A percentile compares a stretch with the other conserved stretches of the same genome.
Evolutionary conservation across 2,329 filamentous ascomycete species (phyloP).

Genomic region (Xylaria sp.): DNA sequence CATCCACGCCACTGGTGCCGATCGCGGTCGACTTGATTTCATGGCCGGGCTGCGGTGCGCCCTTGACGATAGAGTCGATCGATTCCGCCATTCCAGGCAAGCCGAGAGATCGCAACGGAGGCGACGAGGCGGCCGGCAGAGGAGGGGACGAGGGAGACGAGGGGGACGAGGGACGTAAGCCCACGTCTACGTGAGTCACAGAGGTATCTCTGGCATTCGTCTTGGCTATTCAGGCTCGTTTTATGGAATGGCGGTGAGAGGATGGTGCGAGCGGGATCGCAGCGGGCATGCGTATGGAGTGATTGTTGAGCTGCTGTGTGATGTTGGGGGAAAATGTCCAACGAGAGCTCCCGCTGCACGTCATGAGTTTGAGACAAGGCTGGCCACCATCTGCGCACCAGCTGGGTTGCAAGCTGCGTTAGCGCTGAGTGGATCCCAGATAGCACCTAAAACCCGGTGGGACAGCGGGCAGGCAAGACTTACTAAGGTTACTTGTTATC

Average conservation of each 20-base stretch:
- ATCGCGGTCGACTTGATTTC: constrained; percentile 57
- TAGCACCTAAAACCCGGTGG: not conserved
- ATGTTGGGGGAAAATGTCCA: constrained; percentile 14
- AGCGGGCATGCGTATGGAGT: constrained; percentile 9
- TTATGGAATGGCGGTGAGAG: constrained; percentile 34
- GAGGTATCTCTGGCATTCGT: constrained; percentile 29
- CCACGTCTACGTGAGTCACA: constrained; percentile 34
- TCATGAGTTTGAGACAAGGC: constrained; percentile 29
- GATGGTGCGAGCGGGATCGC: constrained; percentile 12
- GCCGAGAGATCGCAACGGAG: constrained; percentile 17
- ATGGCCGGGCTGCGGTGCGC: constrained; percentile 75
- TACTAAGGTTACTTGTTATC: no score
- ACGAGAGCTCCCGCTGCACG: constrained; percentile 25
- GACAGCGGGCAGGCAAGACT: not conserved
- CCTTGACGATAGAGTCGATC: constrained; percentile 92
- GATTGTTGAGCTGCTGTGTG: constrained; percentile 29
- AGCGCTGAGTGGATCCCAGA: not conserved
- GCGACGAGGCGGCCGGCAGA: constrained; percentile 26
- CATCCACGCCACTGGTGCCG: constrained; percentile 55
- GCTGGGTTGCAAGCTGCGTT: constrained; percentile 4
- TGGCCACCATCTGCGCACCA: not conserved
- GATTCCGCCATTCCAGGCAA: constrained; percentile 66
- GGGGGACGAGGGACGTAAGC: constrained; percentile 31
- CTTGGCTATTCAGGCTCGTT: constrained; percentile 14
- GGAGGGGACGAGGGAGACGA: constrained; percentile 3